Conservation (phyloP, 257 asterid genomes). For the Nicotiana obtusifolia region DNA sequence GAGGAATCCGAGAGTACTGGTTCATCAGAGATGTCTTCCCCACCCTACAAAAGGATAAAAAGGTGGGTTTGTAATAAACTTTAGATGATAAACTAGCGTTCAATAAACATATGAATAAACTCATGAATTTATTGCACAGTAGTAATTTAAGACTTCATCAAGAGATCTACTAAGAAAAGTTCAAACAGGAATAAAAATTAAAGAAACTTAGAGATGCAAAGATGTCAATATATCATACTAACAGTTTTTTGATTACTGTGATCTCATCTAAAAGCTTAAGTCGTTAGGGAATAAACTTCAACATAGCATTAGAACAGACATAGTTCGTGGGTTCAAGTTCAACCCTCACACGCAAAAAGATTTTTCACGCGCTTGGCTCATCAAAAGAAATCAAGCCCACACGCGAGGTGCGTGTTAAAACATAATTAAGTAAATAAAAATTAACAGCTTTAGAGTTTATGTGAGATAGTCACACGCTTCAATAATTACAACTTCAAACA, state of each 20-base stretch:
- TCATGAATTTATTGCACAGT: neutral
- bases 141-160: neutral
- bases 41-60: constrained; percentile 27
- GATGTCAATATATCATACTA: neutral
- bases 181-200: neutral
- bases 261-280: too few relatives aligned
- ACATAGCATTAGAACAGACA: too few relatives aligned
- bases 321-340: too few relatives aligned
- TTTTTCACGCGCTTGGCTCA: too few relatives aligned
- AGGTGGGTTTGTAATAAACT: neutral
- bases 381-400: too few relatives aligned
- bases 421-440: too few relatives aligned
- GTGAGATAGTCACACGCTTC: neutral
- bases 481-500: neutral
- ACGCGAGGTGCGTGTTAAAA: too few relatives aligned
- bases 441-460: too few relatives aligned
- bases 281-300: too few relatives aligned
- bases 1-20: constrained; percentile 23
- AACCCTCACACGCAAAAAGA: too few relatives aligned
- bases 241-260: too few relatives aligned
- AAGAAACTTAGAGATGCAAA: neutral
- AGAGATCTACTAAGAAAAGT: neutral
- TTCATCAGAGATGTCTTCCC: constrained; percentile 54
- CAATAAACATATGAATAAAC: neutral
- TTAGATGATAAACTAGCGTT: neutral